Evolutionary conservation across 257 asterid species (phyloP).

Genomic region (Solanum piurae): DNA sequence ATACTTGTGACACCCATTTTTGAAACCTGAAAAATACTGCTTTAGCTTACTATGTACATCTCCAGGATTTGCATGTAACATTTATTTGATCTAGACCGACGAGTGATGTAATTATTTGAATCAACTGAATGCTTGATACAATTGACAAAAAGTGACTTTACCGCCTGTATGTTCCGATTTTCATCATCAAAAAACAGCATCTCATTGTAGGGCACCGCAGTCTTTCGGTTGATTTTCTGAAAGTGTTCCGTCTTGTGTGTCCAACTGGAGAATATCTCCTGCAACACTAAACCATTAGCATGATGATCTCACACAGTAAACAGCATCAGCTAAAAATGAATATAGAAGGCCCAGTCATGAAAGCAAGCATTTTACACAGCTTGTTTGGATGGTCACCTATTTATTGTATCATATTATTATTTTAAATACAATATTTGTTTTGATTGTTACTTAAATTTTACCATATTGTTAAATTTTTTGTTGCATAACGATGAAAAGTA

Average conservation of each 20-base stretch:
- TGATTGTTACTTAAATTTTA: background rate
- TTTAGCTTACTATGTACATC: background rate
- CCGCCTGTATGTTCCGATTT: conserved; percentile 68
- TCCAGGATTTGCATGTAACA: background rate
- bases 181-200: conserved; percentile 94
- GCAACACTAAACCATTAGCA: conserved; percentile 16
- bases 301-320: background rate
- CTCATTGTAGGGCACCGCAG: conserved; percentile 51
- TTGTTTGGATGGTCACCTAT: background rate
- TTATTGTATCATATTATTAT: background rate
- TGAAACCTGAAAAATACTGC: conserved; percentile 34
- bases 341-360: background rate
- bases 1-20: conserved; percentile 72
- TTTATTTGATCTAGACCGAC: background rate
- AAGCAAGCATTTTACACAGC: background rate
- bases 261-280: conserved; percentile 89
- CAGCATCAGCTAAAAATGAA: background rate
- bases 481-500: background rate
- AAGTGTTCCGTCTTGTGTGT: conserved; percentile 89
- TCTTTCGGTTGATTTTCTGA: conserved; percentile 48
- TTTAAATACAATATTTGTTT: background rate
- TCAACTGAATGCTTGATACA: background rate
- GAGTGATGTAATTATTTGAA: background rate
- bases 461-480: background rate
- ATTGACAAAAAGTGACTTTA: conserved; percentile 15